phyloP scores from a whole-genome alignment of 208 protist genomes.

The Crithidia thermophila region DNA sequence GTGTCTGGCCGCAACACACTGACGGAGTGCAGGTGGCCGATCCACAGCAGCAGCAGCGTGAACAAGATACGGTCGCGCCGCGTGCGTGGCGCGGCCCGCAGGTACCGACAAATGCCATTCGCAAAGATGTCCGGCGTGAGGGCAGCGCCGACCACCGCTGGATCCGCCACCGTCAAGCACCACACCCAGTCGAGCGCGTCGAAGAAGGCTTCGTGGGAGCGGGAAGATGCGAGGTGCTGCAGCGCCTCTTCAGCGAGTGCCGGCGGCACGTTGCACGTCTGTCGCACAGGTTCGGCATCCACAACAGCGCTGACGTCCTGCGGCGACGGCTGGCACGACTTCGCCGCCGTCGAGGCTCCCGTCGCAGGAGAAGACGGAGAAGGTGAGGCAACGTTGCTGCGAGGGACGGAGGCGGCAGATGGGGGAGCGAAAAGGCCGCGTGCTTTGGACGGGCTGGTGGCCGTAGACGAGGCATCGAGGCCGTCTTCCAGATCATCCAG shows the following conservation, averaged over 20 bases:
- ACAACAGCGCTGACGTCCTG: conserved; percentile 46
- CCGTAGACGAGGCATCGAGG: background rate
- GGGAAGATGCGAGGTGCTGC: conserved; percentile 33
- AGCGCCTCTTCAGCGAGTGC: conserved; percentile 33
- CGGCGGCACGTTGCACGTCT: conserved; percentile 39
- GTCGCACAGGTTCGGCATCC: conserved; percentile 36
- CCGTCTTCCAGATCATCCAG: conserved; percentile 31
- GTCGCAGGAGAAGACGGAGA: background rate
- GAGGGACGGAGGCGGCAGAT: background rate
- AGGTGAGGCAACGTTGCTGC: background rate
- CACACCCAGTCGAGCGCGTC: conserved; percentile 62
- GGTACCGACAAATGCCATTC: conserved; percentile 53
- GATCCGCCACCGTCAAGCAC: conserved; percentile 68
- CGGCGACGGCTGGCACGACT: background rate
- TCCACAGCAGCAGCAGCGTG: conserved; percentile 64
- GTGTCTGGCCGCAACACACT: conserved; percentile 32
- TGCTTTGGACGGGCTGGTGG: background rate
- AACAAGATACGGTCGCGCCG: conserved; percentile 77
- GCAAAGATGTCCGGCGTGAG: conserved; percentile 40
- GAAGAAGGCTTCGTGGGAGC: conserved; percentile 74
- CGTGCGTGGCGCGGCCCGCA: conserved; percentile 48
- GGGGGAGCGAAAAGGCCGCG: background rate
- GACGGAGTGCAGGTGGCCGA: conserved; percentile 54
- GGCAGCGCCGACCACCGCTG: conserved; percentile 27
- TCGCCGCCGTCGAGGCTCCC: background rate